A percentile compares a stretch with the other conserved stretches of the same genome.
phyloP scores from a whole-genome alignment of 1,139 yeast genomes.

The Scheffersomyces segobiensis region DNA sequence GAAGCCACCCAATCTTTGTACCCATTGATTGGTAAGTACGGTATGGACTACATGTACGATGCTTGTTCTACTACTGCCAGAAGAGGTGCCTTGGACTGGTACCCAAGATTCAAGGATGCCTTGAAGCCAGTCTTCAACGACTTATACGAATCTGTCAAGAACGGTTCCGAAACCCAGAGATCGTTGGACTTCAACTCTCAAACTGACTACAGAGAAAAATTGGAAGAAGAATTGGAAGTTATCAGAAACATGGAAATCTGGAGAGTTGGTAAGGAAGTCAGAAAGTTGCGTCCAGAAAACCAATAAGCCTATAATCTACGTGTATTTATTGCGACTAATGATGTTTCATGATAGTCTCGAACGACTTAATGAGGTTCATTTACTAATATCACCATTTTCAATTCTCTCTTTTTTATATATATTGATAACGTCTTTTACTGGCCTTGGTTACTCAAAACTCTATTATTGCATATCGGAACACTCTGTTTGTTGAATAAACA shows the following conservation, averaged over 20 bases:
- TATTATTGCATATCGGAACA: conserved; percentile 28
- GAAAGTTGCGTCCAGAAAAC: conserved; percentile 99
- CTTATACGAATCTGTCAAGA: conserved; percentile 90
- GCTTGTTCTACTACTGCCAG: conserved; percentile 99
- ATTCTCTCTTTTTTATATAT: conserved; percentile 17
- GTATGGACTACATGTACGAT: conserved; percentile 99
- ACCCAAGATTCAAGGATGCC: conserved; percentile 98
- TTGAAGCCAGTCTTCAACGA: conserved; percentile 98
- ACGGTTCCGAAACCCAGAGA: conserved; percentile 97
- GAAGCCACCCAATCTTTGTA: conserved; percentile 99
- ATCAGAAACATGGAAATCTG: conserved; percentile 99
- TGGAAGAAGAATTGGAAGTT: conserved; percentile 87
- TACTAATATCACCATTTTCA: conserved; percentile 18
- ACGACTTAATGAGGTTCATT: conserved; percentile 25
- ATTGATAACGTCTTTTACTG: conserved; percentile 16
- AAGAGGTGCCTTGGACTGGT: conserved; percentile 99
- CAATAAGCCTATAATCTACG: conserved; percentile 45
- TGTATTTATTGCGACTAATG: conserved; percentile 3
- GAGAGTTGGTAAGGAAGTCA: conserved; percentile 99
- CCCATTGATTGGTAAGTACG: conserved; percentile 98
- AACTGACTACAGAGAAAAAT: conserved; percentile 95
- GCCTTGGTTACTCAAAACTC: conserved; percentile 13
- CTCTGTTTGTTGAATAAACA: conserved; percentile 48
- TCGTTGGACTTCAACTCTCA: conserved; percentile 98
- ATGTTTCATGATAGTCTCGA: conserved; percentile 29